A percentile compares a stretch with the other conserved stretches of the same genome.
phyloP scores from a whole-genome alignment of 768 basidiomycete species.

The Leccinum barrowsii region DNA sequence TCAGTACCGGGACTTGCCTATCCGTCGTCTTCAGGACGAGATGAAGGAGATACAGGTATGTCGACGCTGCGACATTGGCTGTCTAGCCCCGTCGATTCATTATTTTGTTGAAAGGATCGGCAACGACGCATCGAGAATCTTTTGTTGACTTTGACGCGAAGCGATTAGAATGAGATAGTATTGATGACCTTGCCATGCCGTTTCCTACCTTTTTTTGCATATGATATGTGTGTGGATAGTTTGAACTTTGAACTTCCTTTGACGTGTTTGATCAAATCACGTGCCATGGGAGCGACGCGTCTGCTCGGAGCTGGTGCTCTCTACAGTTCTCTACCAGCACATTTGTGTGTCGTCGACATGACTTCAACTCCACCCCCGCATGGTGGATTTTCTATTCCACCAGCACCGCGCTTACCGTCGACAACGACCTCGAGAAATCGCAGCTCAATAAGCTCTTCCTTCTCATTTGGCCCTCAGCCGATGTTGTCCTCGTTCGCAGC shows the following conservation, averaged over 20 bases:
- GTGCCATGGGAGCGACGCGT: too few relatives aligned
- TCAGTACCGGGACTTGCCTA: conserved; percentile 59
- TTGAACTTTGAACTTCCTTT: not conserved
- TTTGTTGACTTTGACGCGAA: conserved; percentile 63
- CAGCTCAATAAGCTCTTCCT: conserved; percentile 72
- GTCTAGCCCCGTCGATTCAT: conserved; percentile 1
- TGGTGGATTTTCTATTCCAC: conserved; percentile 40
- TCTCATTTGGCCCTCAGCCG: conserved; percentile 79
- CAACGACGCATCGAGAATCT: conserved; percentile 77
- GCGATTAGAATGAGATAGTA: conserved; percentile 45
- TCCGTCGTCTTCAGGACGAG: conserved; percentile 67
- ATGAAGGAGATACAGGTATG: conserved; percentile 79
- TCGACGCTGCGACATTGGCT: not conserved
- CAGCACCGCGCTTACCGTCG: conserved; percentile 51
- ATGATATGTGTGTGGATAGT: too few relatives aligned
- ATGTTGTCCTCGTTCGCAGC: conserved; percentile 70
- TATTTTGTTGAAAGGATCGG: conserved; percentile 46
- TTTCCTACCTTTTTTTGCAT: not conserved
- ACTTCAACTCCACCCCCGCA: conserved; percentile 50
- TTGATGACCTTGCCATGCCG: not conserved
- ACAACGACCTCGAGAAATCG: conserved; percentile 56
- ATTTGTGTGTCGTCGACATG: conserved; percentile 14
- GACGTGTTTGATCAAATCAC: too few relatives aligned
- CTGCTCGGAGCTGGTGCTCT: too few relatives aligned
- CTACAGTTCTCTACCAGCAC: too few relatives aligned